A percentile compares a stretch with the other conserved stretches of the same genome.
Conservation (phyloP, 768 basidiomycete genomes). For the Boletus rufocinnamomeus region DNA sequence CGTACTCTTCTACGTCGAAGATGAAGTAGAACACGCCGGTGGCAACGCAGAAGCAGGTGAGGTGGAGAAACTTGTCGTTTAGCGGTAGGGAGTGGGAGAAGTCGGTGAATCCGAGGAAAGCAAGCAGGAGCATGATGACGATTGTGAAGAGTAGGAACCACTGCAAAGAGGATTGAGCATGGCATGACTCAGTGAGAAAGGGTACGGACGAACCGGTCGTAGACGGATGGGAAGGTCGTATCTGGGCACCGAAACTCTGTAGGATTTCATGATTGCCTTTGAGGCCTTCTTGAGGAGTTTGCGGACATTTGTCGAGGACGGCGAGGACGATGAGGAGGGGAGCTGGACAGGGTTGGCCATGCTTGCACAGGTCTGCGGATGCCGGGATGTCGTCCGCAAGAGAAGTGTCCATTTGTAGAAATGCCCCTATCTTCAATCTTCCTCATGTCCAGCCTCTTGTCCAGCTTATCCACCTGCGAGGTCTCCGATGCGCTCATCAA, state of each 20-base stretch:
- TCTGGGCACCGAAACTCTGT: slow-evolving; percentile 60
- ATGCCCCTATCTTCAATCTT: slow-evolving; percentile 2
- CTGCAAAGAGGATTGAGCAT: slow-evolving; percentile 40
- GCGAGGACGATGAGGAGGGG: slow-evolving; percentile 10
- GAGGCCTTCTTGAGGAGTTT: slow-evolving; percentile 46
- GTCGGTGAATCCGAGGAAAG: slow-evolving; percentile 78
- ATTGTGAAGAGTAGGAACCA: slow-evolving; percentile 81
- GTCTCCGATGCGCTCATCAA: slow-evolving; percentile 89
- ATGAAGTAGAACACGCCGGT: slow-evolving; percentile 87
- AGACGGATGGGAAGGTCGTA: slow-evolving; percentile 72
- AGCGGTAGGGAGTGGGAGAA: slow-evolving; percentile 62
- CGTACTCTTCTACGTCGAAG: slow-evolving; percentile 85
- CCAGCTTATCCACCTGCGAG: slow-evolving; percentile 72
- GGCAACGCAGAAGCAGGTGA: slow-evolving; percentile 72
- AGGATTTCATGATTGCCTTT: slow-evolving; percentile 72
- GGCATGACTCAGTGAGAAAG: neutral
- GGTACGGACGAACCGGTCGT: slow-evolving; percentile 54
- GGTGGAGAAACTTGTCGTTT: slow-evolving; percentile 80
- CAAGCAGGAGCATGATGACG: slow-evolving; percentile 67
- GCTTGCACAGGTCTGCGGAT: slow-evolving; percentile 1
- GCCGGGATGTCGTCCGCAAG: neutral
- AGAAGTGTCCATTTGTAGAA: slow-evolving; percentile 6
- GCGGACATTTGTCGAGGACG: slow-evolving; percentile 22
- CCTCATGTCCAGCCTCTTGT: slow-evolving; percentile 13
- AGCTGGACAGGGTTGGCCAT: slow-evolving; percentile 18